Evolutionary conservation across 129 eudicot species (phyloP), one percentile per base, ranked within the genome.

Genomic region (Ambrosia trifida): DNA sequence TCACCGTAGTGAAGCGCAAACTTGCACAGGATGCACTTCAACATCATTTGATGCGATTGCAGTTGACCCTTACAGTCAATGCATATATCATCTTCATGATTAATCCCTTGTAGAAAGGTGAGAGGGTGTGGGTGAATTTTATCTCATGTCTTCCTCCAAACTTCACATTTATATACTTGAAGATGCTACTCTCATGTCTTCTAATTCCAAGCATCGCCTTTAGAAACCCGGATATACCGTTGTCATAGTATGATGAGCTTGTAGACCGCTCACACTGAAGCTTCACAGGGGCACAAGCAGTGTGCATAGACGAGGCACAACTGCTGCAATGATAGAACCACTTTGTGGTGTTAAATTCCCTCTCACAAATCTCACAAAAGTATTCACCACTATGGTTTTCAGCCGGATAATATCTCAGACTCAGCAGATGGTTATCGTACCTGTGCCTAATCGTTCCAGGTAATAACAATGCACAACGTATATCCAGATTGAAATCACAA

Each of bases 291-390:
- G 31, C 30, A 3, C 62, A 49, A 50, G 9, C 10, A n/a, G 57
- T n/a, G 57, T 50, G 67, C 33, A 51, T 38, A 20, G 38, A 73
- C 9, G 64, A 16, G 1, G 16, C 50, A 24, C 78, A 62, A 2
- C 2, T 11, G n/a, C 4, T 19, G 28, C 68, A 65, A 66, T 52
- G n/a, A n/a, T n/a, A n/a, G n/a, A 66, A 68, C 75, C 80, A 76
- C 57, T 0, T 2, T 24, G 1, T 1, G 1, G 80, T 69, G 38
- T 76, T 2, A 7, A 68, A 9, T 57, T 16, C 28, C 0, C 1
- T 1, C 28, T 24, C 28, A 24, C 28, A 24, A 1, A 24, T 24
- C 28, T 24, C 28, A 24, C 28, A 24, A 24, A 24, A 24, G 28
- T 24, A 24, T 24, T 24, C 28, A 0, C 1, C 28, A 24, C 28